phyloP scores from a whole-genome alignment of 2,329 filamentous ascomycete genomes.

The Tolypocladium inflatum region DNA sequence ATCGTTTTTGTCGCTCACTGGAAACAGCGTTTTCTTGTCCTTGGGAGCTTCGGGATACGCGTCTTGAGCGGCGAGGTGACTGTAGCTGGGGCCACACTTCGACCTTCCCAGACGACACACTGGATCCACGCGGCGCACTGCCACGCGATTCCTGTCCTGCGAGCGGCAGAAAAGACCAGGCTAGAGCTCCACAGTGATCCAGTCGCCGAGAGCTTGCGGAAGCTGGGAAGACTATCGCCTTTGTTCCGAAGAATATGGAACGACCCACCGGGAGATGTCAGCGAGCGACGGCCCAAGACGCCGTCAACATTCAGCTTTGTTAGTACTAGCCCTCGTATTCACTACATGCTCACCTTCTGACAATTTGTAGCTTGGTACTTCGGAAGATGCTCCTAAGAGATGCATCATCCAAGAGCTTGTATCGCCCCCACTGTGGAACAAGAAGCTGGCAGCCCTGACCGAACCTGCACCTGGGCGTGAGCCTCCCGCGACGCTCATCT shows the following conservation, averaged over 20 bases:
- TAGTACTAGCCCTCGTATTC: conserved; percentile 7
- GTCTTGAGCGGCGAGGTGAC: conserved; percentile 54
- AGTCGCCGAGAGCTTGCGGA: conserved; percentile 35
- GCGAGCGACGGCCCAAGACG: conserved; percentile 8
- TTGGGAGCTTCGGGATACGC: conserved; percentile 60
- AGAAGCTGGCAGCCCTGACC: conserved; percentile 39
- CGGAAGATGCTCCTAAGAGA: conserved; percentile 40
- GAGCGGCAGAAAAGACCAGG: conserved; percentile 36
- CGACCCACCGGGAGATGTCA: conserved; percentile 20
- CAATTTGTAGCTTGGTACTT: conserved; percentile 38
- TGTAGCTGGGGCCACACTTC: conserved; percentile 55
- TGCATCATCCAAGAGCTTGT: conserved; percentile 43
- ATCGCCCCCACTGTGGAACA: conserved; percentile 52
- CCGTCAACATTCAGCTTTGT: conserved; percentile 41
- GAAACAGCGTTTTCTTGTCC: conserved; percentile 46
- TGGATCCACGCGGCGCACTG: conserved; percentile 60
- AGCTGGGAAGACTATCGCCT: conserved; percentile 52
- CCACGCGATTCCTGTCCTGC: conserved; percentile 59
- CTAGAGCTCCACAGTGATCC: conserved; percentile 49
- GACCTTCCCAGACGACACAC: conserved; percentile 32
- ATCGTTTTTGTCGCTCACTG: conserved; percentile 7
- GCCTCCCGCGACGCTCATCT: conserved; percentile 43
- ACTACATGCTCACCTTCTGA: conserved; percentile 8
- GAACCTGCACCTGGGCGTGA: conserved; percentile 18
- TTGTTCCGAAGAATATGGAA: conserved; percentile 61